These are phyloP conservation scores for Elsinoe arachidis DNA, from an alignment of 2,329 filamentous ascomycete species.

Conservation along the genomic window DNA sequence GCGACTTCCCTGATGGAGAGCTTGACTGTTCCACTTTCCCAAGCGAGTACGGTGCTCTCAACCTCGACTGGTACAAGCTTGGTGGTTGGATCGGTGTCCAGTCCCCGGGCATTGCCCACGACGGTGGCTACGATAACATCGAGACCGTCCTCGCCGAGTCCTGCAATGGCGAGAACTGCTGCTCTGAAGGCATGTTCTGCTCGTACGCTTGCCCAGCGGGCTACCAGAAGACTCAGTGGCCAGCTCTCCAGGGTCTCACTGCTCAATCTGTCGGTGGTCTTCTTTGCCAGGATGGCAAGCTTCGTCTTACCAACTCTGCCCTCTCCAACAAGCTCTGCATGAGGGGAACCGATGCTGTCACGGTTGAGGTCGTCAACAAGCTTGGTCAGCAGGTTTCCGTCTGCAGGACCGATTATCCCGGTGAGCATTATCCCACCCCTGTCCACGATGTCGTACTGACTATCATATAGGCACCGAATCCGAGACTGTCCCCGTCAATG, in stretches of 20 bases:
- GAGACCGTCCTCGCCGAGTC: conserved; percentile 57
- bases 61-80: conserved; percentile 59
- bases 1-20: conserved; percentile 66
- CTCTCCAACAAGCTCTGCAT: conserved; percentile 65
- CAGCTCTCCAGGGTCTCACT: conserved; percentile 63
- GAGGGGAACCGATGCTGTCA: conserved; percentile 54
- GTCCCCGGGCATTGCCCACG: conserved; percentile 22
- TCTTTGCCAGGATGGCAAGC: conserved; percentile 67
- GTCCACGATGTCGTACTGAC: background rate
- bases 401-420: conserved; percentile 95
- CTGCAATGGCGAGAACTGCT: conserved; percentile 47
- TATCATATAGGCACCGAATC: conserved; percentile 56
- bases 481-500: conserved; percentile 70
- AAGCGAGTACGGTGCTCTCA: conserved; percentile 67
- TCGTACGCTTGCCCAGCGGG: conserved; percentile 89
- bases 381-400: conserved; percentile 58
- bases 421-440: conserved; percentile 34
- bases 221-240: conserved; percentile 91
- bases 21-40: conserved; percentile 68
- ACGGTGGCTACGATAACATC: conserved; percentile 44
- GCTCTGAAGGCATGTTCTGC: conserved; percentile 62
- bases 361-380: conserved; percentile 66
- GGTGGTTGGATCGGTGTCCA: conserved; percentile 78
- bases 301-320: conserved; percentile 65
- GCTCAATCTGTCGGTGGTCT: conserved; percentile 84